Percentiles rank a stretch among this genome's conserved stretches.
These are phyloP conservation scores for Stemphylium vesicarium DNA, from an alignment of 2,329 filamentous ascomycete species.

Conservation along the genomic window DNA sequence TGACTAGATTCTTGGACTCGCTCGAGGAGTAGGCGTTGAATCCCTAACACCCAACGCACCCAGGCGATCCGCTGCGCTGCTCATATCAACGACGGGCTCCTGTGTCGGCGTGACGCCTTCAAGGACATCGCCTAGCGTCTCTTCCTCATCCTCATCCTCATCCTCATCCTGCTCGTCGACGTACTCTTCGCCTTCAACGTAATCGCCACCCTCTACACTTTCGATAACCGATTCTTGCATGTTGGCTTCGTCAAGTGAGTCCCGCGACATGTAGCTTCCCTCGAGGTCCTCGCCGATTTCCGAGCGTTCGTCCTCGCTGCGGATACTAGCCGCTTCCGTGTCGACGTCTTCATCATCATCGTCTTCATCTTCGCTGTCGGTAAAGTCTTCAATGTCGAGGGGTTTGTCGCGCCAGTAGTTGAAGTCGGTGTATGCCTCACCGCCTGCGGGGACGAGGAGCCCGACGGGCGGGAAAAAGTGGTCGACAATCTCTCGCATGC, in stretches of 20 bases:
- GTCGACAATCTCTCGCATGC: conserved; percentile 95
- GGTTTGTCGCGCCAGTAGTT: conserved; percentile 92
- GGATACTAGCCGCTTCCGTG: conserved; percentile 49
- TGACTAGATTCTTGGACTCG: conserved; percentile 18
- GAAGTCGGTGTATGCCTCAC: conserved; percentile 96
- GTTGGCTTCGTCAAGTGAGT: conserved; percentile 54
- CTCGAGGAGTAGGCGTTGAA: conserved; percentile 28
- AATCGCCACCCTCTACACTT: conserved; percentile 54
- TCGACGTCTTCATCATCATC: conserved; percentile 46
- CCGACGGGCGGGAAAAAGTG: conserved; percentile 96
- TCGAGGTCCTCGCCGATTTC: conserved; percentile 56
- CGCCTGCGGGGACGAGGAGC: conserved; percentile 83
- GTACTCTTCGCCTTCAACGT: conserved; percentile 31
- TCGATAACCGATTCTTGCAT: conserved; percentile 58
- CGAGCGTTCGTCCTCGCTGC: conserved; percentile 60
- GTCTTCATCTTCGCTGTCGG: conserved; percentile 70
- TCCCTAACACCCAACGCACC: conserved; percentile 26
- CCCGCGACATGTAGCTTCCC: conserved; percentile 64
- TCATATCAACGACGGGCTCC: conserved; percentile 10
- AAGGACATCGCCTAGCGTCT: conserved; percentile 18
- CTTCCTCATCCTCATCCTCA: conserved; percentile 23
- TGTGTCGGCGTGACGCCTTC: conserved; percentile 24
- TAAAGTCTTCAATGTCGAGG: conserved; percentile 86
- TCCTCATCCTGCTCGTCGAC: conserved; percentile 28
- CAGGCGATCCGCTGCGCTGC: conserved; percentile 1